These are phyloP conservation scores for Cucurbita ficifolia DNA, from an alignment of 306 rosid genomes.

Conservation along the genomic window DNA sequence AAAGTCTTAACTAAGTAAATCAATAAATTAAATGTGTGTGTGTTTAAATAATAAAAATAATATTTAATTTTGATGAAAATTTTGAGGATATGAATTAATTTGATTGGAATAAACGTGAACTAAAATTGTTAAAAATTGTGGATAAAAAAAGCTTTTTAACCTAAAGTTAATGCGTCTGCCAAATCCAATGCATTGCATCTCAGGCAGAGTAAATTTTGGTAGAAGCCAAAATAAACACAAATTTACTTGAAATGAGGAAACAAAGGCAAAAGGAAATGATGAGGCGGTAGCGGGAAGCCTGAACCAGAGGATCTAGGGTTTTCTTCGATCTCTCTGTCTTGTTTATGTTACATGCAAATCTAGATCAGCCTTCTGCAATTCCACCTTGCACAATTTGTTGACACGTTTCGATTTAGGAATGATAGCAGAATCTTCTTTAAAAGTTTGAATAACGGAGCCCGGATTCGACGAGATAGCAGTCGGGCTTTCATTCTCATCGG, in stretches of 20 bases:
- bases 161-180: background rate
- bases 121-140: no score
- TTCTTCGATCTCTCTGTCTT: constrained; percentile 11
- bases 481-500: background rate
- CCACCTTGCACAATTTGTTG: background rate
- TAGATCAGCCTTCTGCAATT: background rate
- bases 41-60: no score
- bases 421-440: background rate
- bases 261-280: background rate
- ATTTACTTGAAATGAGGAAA: background rate
- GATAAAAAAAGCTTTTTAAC: background rate
- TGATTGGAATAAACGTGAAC: no score
- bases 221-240: background rate
- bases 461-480: background rate
- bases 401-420: background rate
- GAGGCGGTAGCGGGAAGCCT: constrained; percentile 6
- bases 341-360: background rate
- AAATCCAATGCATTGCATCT: background rate
- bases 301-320: constrained; percentile 30
- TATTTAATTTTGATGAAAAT: no score
- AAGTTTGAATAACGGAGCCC: background rate
- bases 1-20: no score
- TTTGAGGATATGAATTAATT: no score
- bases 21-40: no score
- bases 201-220: background rate